phyloP scores from a whole-genome alignment of 345 rosid species.

The Eucalyptus erythrocorys region DNA sequence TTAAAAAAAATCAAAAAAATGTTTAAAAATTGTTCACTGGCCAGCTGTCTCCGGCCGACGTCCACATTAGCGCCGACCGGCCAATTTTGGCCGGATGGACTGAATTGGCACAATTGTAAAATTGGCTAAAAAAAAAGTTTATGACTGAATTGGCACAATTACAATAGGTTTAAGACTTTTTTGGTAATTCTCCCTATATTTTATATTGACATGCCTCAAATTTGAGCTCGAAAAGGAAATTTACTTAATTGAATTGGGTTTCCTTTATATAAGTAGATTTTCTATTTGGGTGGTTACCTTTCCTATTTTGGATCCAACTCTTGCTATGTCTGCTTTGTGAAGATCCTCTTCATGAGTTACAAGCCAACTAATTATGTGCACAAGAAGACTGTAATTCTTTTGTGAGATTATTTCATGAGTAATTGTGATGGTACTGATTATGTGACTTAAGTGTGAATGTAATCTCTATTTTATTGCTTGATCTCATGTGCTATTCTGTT shows the following conservation, averaged over 20 bases:
- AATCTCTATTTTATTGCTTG: rapidly evolving
- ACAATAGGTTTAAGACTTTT: too few relatives aligned
- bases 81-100: too few relatives aligned
- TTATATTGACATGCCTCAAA: background rate
- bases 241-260: background rate
- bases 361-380: background rate
- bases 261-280: background rate
- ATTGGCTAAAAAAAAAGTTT: too few relatives aligned
- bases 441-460: background rate
- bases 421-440: background rate
- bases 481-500: background rate
- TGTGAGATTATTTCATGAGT: background rate
- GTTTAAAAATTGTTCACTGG: too few relatives aligned
- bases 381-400: background rate
- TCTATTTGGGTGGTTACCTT: background rate
- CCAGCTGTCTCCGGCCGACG: too few relatives aligned
- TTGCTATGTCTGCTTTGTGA: background rate
- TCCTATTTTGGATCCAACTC: background rate
- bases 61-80: too few relatives aligned
- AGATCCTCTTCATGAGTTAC: background rate
- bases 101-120: too few relatives aligned
- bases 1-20: too few relatives aligned
- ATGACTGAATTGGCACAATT: too few relatives aligned
- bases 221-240: background rate
- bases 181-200: too few relatives aligned